Evolutionary conservation across 108 stramenopile genomes (phyloP).

Genomic region (Ochromonas danica): DNA sequence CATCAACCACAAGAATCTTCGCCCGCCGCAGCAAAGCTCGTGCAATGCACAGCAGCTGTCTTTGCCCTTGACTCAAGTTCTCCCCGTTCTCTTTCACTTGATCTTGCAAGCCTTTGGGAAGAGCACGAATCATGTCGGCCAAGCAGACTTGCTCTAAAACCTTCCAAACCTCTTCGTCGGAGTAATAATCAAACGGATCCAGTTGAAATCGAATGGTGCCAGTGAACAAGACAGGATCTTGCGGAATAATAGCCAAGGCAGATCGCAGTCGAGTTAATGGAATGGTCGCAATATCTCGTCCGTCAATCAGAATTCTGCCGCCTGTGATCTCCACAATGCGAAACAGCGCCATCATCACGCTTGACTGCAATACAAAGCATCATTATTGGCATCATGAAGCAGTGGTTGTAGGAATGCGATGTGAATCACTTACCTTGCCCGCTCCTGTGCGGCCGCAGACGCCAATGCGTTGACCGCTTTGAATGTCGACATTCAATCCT

Average conservation of each 20-base stretch:
- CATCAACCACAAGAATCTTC: conserved; percentile 57
- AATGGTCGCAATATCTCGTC: not conserved
- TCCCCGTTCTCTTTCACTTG: conserved; percentile 45
- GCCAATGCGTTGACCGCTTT: conserved; percentile 47
- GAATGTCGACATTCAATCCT: conserved; percentile 42
- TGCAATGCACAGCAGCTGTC: conserved; percentile 62
- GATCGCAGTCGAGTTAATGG: conserved; percentile 21
- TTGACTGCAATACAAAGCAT: not conserved
- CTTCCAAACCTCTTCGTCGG: conserved; percentile 46
- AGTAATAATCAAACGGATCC: conserved; percentile 40
- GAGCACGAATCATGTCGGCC: not conserved
- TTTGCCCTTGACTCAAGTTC: conserved; percentile 56
- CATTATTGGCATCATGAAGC: conserved; percentile 36
- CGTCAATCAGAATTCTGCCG: conserved; percentile 12
- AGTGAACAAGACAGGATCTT: conserved; percentile 50
- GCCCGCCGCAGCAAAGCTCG: conserved; percentile 52
- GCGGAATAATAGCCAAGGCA: conserved; percentile 45
- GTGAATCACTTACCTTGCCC: conserved; percentile 35
- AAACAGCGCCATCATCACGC: conserved; percentile 10
- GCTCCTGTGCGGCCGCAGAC: conserved; percentile 50
- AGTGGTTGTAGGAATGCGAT: conserved; percentile 7
- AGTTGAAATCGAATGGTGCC: conserved; percentile 44
- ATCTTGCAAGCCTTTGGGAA: conserved; percentile 39
- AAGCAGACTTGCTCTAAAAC: not conserved
- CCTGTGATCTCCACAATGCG: not conserved